phyloP scores from a whole-genome alignment of 108 stramenopile species.

The Nitzschia palea region DNA sequence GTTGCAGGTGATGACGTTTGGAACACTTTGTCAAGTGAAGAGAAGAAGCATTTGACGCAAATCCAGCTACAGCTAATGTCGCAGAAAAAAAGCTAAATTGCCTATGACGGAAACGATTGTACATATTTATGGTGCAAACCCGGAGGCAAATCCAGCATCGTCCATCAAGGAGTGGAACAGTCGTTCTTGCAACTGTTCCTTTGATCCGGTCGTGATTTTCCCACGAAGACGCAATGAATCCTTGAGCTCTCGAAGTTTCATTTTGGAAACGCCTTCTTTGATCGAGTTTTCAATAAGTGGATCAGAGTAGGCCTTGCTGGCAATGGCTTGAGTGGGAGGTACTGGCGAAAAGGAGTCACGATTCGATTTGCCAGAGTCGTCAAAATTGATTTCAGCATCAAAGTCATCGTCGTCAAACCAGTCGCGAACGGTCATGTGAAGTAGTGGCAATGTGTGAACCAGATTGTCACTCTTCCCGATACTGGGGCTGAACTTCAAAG shows the following conservation, averaged over 20 bases:
- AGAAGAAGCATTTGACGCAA: conserved; percentile 48
- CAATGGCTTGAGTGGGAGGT: not conserved
- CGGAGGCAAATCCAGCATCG: conserved; percentile 43
- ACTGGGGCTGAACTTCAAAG: conserved; percentile 48
- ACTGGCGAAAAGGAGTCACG: not conserved
- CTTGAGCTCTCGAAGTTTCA: conserved; percentile 52
- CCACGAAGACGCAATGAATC: conserved; percentile 55
- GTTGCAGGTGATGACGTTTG: conserved; percentile 41
- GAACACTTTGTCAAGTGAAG: conserved; percentile 41
- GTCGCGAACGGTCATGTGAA: conserved; percentile 80
- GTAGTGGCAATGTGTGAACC: conserved; percentile 61
- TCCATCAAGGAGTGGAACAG: conserved; percentile 59
- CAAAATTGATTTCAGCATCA: conserved; percentile 14
- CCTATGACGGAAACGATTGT: not conserved
- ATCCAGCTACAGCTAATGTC: conserved; percentile 31
- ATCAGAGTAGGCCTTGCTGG: conserved; percentile 27
- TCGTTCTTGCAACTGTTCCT: conserved; percentile 57
- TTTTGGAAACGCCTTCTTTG: conserved; percentile 47
- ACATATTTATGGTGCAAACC: conserved; percentile 28
- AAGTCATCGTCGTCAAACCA: conserved; percentile 81
- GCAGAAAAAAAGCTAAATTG: not conserved
- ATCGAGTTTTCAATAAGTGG: conserved; percentile 45
- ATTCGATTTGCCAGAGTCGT: not conserved
- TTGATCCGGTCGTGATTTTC: conserved; percentile 53
- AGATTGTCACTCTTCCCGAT: conserved; percentile 69